Conservation (phyloP, 2,329 filamentous ascomycete genomes). For the Rutstroemia sp. region DNA sequence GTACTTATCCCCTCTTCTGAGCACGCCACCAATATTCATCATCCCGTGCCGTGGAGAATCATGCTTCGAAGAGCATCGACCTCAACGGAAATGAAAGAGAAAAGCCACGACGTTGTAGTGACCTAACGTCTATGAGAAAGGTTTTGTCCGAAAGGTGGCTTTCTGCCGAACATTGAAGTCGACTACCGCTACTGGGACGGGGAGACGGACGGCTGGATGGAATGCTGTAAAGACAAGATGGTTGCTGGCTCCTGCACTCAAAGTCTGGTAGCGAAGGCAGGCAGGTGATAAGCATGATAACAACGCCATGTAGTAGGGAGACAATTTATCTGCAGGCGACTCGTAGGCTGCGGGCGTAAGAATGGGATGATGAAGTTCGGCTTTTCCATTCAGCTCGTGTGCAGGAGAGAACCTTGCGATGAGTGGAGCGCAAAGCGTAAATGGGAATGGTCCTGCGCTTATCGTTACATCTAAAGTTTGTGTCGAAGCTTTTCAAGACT, state of each 20-base stretch:
- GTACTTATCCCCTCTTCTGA: background rate
- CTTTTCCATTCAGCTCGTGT: background rate
- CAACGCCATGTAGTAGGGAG: background rate
- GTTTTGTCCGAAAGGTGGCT: background rate
- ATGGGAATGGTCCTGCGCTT: background rate
- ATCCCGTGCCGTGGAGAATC: background rate
- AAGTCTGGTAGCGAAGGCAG: background rate
- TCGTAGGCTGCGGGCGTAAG: background rate
- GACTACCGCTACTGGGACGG: background rate
- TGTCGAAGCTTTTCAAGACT: background rate
- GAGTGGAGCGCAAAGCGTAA: slow-evolving; percentile 1
- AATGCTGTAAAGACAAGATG: background rate
- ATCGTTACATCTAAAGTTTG: background rate
- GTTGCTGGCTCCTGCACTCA: background rate
- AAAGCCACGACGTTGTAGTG: slow-evolving; percentile 5
- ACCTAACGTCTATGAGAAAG: slow-evolving; percentile 1
- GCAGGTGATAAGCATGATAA: background rate
- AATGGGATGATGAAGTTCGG: background rate
- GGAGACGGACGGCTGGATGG: background rate
- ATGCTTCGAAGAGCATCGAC: background rate
- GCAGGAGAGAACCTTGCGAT: background rate
- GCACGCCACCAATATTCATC: slow-evolving; percentile 8
- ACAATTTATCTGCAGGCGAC: background rate
- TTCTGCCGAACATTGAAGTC: slow-evolving; percentile 1
- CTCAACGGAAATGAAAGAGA: background rate